Evolutionary conservation across 192 early-diverging fungal genomes (phyloP).

Genomic region (Coemansia sp.): DNA sequence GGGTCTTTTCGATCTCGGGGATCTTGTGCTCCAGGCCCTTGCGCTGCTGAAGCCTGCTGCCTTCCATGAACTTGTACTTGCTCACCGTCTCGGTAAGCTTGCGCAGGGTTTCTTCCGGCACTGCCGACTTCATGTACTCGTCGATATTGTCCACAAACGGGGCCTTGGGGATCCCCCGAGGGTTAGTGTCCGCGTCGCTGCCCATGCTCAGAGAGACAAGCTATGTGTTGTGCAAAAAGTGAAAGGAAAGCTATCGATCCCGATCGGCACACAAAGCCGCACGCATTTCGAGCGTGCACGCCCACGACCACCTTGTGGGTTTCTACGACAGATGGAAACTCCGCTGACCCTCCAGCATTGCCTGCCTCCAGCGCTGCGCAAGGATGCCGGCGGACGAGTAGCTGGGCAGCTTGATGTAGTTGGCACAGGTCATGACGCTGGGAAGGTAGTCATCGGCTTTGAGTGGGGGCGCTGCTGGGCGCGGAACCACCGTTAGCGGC

Average conservation of each 20-base stretch:
- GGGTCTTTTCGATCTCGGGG: conserved; percentile 92
- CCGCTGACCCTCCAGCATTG: conserved; percentile 80
- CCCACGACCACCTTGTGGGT: too few species aligned
- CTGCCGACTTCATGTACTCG: conserved; percentile 69
- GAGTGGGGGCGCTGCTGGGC: conserved; percentile 59
- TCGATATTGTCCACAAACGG: conserved; percentile 94
- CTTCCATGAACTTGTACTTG: conserved; percentile 98
- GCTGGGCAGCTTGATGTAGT: conserved; percentile 89
- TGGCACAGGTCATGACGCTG: conserved; percentile 94
- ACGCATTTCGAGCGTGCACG: too few species aligned
- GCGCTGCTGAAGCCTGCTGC: conserved; percentile 79
- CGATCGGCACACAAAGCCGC: too few species aligned
- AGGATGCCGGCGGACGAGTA: conserved; percentile 65
- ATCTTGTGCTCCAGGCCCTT: conserved; percentile 84
- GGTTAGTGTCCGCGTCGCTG: conserved; percentile 64
- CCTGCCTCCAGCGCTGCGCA: conserved; percentile 58
- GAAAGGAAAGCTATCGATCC: too few species aligned
- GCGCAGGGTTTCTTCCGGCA: conserved; percentile 76
- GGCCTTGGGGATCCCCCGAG: conserved; percentile 90
- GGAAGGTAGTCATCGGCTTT: conserved; percentile 76
- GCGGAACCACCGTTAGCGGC: conserved; percentile 82
- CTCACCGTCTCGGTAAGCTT: conserved; percentile 93
- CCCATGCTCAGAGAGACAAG: not conserved
- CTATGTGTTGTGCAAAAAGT: too few species aligned
- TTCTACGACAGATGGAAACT: conserved; percentile 63